Conservation (phyloP, 345 rosid species). For the Aurinia saxatilis region DNA sequence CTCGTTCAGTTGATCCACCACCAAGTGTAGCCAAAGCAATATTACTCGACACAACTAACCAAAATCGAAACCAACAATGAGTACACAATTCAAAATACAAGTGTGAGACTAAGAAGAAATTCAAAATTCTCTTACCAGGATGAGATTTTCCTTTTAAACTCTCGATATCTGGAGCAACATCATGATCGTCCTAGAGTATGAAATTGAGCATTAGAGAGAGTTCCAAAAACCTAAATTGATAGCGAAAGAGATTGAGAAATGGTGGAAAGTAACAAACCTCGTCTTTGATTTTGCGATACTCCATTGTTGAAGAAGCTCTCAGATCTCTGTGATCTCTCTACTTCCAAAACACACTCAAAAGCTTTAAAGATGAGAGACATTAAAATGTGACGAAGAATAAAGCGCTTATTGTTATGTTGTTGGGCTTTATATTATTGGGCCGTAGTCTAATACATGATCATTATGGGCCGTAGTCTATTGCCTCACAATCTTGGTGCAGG, state of each 20-base stretch:
- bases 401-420: neutral
- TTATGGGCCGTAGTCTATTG: too few species aligned
- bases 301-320: conserved; percentile 41
- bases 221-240: neutral
- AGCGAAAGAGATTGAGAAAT: neutral
- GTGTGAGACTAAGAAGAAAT: neutral
- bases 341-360: neutral
- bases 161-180: conserved; percentile 23
- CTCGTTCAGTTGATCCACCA: conserved; percentile 34
- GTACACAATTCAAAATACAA: neutral
- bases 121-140: neutral
- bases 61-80: conserved; percentile 17
- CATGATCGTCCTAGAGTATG: conserved; percentile 20
- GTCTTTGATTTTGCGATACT: conserved; percentile 73
- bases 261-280: conserved; percentile 34
- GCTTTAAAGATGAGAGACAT: neutral
- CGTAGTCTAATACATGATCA: neutral
- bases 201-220: neutral
- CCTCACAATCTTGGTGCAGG: too few species aligned
- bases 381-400: neutral
- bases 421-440: neutral
- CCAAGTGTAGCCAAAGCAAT: conserved; percentile 34
- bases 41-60: conserved; percentile 35
- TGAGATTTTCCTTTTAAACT: conserved; percentile 28
- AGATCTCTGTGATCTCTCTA: conserved; percentile 34